Percentiles rank a stretch among this genome's conserved stretches.
These are phyloP conservation scores for Calonectria pseudoreteaudii DNA, from an alignment of 2,329 filamentous ascomycete species.

Conservation along the genomic window DNA sequence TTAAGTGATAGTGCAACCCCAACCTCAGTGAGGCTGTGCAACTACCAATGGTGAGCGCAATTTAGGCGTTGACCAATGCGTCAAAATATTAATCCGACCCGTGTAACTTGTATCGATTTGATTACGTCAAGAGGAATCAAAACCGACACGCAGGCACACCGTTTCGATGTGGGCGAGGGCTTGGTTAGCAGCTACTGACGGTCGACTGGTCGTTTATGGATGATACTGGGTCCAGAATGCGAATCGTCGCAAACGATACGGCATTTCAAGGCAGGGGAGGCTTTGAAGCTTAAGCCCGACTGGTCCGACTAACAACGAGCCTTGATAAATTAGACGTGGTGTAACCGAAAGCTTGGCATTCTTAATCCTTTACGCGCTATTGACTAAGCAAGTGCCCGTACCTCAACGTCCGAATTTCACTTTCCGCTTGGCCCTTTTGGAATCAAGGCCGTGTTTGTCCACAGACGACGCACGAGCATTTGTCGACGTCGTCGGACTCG, in stretches of 20 bases:
- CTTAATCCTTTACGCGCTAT: neutral
- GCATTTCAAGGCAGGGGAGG: neutral
- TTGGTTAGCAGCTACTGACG: no score
- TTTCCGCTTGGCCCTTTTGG: neutral
- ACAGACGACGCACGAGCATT: neutral
- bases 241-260: neutral
- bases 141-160: neutral
- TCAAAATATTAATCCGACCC: slow-evolving; percentile 4
- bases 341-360: slow-evolving; percentile 3
- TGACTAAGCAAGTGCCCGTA: neutral
- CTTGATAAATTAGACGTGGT: neutral
- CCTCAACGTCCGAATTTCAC: neutral
- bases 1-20: slow-evolving; percentile 8
- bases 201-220: neutral
- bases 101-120: neutral
- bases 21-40: slow-evolving; percentile 1
- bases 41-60: neutral
- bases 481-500: no score
- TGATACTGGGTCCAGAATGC: neutral
- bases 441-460: neutral
- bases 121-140: neutral
- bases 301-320: slow-evolving; percentile 2
- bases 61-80: slow-evolving; percentile 1
- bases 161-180: neutral
- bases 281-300: neutral